Evolutionary conservation across 768 basidiomycete genomes (phyloP), one percentile per base, ranked within the genome.

Genomic region (Boletus rubropictus): DNA sequence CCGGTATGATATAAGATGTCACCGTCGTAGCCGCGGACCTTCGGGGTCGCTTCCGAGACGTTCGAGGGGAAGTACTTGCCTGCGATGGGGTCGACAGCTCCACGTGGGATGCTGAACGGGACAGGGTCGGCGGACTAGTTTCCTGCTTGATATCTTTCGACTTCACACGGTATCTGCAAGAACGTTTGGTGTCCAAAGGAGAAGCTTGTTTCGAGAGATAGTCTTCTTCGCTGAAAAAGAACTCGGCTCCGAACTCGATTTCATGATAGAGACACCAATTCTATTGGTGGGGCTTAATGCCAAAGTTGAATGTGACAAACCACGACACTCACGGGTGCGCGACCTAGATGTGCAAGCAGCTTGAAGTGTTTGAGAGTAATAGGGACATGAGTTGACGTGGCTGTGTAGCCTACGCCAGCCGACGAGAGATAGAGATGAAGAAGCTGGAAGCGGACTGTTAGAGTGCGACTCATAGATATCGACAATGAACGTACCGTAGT

Each of bases 281-380:
- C 82, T 85, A 28, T 42, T 38, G 34, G 39, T 37, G 49, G 22
- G 21, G 3, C 34, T 50, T n/a, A 39, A 50, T 17, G 37, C 7
- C 1, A 39, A 46, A 46, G 43, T 17, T 17, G 20, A 41, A 24
- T 12, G 11, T 28, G 28, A 34, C 7, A 4, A 11, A 32, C n/a
- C 14, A 20, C 29, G 20, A n/a, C 43, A 64, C 83, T 57, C 58
- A 83, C 83, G 8, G 82, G 78, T 24, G 72, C 66, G 49, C 73
- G 73, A 17, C 84, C 85, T 15, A 89, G 66, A 36, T 74, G 77
- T 4, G 86, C 86, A 39, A 89, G 72, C n/a, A 84, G 58, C 59
- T 80, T 77, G 68, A 89, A 89, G 57, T 87, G 86, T 57, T 85
- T 81, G 42, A 89, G 67, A 5, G 86, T 89, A 27, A 88, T 59